These are phyloP conservation scores for Raffaelea ambrosiae DNA, from an alignment of 2,329 filamentous ascomycete genomes.

Conservation along the genomic window DNA sequence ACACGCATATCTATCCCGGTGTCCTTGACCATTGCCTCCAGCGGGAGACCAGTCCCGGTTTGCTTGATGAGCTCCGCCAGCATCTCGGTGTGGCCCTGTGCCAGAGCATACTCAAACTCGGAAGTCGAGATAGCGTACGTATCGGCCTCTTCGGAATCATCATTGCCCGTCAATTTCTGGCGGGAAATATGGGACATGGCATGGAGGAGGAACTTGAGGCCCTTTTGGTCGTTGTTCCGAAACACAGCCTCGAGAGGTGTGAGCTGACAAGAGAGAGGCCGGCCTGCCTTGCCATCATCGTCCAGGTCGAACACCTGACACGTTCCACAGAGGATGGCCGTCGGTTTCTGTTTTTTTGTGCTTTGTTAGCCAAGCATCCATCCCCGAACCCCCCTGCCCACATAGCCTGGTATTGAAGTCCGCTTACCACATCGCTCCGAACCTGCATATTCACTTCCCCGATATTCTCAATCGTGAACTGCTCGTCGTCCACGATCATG, in stretches of 20 bases:
- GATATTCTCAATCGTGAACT: slow-evolving; percentile 69
- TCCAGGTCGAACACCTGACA: too few relatives aligned
- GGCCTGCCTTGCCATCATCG: too few relatives aligned
- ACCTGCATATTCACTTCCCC: slow-evolving; percentile 61
- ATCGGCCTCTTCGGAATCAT: slow-evolving; percentile 25
- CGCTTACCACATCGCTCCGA: slow-evolving; percentile 42
- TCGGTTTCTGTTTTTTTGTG: too few relatives aligned
- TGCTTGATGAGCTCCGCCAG: slow-evolving; percentile 56
- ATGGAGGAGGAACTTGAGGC: slow-evolving; percentile 51
- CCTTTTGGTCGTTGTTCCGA: slow-evolving; percentile 37
- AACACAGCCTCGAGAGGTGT: too few relatives aligned
- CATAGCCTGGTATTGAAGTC: too few relatives aligned
- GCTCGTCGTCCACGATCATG: slow-evolving; percentile 54
- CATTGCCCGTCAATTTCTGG: slow-evolving; percentile 20
- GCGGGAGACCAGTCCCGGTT: slow-evolving; percentile 60
- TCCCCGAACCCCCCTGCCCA: too few relatives aligned
- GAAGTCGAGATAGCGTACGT: slow-evolving; percentile 33
- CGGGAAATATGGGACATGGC: slow-evolving; percentile 36
- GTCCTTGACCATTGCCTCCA: slow-evolving; percentile 57
- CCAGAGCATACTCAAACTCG: slow-evolving; percentile 32
- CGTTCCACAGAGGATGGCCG: too few relatives aligned
- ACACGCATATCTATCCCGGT: slow-evolving; percentile 54
- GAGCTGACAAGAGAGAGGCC: too few relatives aligned
- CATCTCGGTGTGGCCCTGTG: slow-evolving; percentile 42
- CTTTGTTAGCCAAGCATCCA: too few relatives aligned